Evolutionary conservation across 73 alveolate genomes (phyloP).

Genomic region (Strombidium stylifer): DNA sequence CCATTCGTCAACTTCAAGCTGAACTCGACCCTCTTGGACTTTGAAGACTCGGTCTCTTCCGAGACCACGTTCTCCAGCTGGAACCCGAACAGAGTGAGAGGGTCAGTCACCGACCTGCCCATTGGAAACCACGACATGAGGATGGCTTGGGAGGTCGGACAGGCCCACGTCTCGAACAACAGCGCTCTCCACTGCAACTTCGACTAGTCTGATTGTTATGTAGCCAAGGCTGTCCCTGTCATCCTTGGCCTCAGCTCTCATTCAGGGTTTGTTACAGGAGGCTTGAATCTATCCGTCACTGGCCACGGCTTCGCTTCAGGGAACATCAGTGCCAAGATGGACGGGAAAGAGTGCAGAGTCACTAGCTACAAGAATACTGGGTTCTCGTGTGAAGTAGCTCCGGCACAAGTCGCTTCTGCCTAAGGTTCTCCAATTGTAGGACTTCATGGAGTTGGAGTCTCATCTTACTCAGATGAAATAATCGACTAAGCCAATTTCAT

Average conservation of each 20-base stretch:
- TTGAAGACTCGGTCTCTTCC: background rate
- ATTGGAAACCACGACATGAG: background rate
- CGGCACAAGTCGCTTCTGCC: too few species aligned
- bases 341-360: slow-evolving; percentile 18
- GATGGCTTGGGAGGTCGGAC: slow-evolving; percentile 10
- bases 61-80: background rate
- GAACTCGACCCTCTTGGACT: background rate
- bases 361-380: background rate
- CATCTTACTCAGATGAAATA: too few species aligned
- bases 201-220: slow-evolving; percentile 10
- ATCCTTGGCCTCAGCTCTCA: slow-evolving; percentile 1
- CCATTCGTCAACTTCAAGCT: slow-evolving; percentile 2
- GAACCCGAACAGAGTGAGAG: background rate
- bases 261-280: slow-evolving; percentile 5
- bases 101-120: background rate
- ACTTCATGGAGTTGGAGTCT: too few species aligned
- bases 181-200: background rate
- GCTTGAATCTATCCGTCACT: background rate
- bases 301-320: slow-evolving; percentile 20
- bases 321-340: slow-evolving; percentile 8
- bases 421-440: too few species aligned
- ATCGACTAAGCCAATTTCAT: too few species aligned
- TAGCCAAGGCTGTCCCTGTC: slow-evolving; percentile 15
- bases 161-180: background rate
- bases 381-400: too few species aligned